Percentiles rank a stretch among this genome's conserved stretches.
These are phyloP conservation scores for Hansenula anomala DNA, from an alignment of 1,139 yeast genomes.

Conservation along the genomic window DNA sequence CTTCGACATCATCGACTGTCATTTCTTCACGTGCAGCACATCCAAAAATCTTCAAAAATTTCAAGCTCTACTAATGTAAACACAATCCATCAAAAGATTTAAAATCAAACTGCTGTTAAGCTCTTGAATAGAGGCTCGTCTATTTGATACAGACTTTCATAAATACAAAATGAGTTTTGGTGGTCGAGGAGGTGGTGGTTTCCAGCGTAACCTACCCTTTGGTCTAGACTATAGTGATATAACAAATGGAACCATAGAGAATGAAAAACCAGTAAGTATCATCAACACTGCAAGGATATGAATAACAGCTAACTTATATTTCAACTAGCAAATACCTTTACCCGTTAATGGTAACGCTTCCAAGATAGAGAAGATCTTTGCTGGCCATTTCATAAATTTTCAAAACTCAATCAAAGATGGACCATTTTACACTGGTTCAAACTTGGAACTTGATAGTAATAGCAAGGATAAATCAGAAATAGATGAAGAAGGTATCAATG, in stretches of 20 bases:
- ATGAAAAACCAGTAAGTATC: constrained; percentile 17
- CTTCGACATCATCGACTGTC: background rate
- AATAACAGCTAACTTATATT: too few species aligned
- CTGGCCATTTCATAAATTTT: constrained; percentile 61
- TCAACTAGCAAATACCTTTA: constrained; percentile 29
- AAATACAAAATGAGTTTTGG: constrained; percentile 34
- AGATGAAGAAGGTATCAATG: constrained; percentile 38
- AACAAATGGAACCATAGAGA: constrained; percentile 10
- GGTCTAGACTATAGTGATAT: constrained; percentile 67
- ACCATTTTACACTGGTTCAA: constrained; percentile 69
- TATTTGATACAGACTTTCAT: too few species aligned
- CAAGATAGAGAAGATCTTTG: constrained; percentile 50
- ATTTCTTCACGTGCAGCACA: background rate
- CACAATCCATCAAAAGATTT: too few species aligned
- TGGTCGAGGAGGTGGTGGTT: constrained; percentile 28
- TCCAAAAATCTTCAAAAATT: background rate
- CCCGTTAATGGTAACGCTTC: constrained; percentile 69
- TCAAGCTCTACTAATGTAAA: background rate
- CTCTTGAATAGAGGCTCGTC: too few species aligned
- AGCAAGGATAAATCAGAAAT: constrained; percentile 14
- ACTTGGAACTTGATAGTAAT: constrained; percentile 23
- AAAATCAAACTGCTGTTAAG: too few species aligned
- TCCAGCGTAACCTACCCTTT: constrained; percentile 48
- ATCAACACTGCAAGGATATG: too few species aligned
- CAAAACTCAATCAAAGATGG: constrained; percentile 61